Evolutionary conservation across 2,329 filamentous ascomycete genomes (phyloP).

Genomic region (Decorospora gaudefroyi): DNA sequence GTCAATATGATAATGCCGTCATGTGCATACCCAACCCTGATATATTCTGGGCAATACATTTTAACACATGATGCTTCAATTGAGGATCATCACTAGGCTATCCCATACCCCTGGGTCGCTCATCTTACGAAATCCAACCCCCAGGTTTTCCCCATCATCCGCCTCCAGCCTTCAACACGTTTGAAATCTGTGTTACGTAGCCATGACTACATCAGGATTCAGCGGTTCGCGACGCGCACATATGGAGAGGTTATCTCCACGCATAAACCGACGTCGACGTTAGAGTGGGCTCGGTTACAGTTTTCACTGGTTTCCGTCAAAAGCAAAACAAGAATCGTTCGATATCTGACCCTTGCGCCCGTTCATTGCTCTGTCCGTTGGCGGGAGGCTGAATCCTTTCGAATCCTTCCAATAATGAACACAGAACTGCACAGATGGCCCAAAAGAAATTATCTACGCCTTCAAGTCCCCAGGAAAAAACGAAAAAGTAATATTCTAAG

Average conservation of each 20-base stretch:
- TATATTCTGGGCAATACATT: slow-evolving; percentile 1
- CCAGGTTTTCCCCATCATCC: slow-evolving; percentile 6
- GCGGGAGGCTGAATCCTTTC: slow-evolving; percentile 7
- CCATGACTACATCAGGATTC: slow-evolving; percentile 3
- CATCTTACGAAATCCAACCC: slow-evolving; percentile 3
- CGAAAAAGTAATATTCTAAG: slow-evolving; percentile 11
- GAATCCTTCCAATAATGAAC: slow-evolving; percentile 11
- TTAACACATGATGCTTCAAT: slow-evolving; percentile 2
- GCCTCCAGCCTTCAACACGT: slow-evolving; percentile 8
- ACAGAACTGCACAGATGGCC: slow-evolving; percentile 1
- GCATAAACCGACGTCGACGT: slow-evolving; percentile 13
- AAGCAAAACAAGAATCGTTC: slow-evolving; percentile 18
- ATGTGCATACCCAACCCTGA: slow-evolving; percentile 5
- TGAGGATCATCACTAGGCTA: slow-evolving; percentile 14
- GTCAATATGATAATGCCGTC: no score
- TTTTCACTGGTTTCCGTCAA: slow-evolving; percentile 12
- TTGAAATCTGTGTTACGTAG: slow-evolving; percentile 11
- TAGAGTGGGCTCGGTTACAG: slow-evolving; percentile 14
- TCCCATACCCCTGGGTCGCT: slow-evolving; percentile 9
- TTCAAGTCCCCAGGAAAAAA: background rate
- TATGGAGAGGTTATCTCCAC: slow-evolving; percentile 1
- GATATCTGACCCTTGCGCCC: slow-evolving; percentile 10
- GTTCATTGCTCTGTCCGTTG: slow-evolving; percentile 9
- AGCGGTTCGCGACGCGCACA: slow-evolving; percentile 7
- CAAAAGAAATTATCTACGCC: background rate